Base-by-base conservation (phyloP, 1,284 basidiomycete species). In the Pyrrhoderma lamaoense region DNA sequence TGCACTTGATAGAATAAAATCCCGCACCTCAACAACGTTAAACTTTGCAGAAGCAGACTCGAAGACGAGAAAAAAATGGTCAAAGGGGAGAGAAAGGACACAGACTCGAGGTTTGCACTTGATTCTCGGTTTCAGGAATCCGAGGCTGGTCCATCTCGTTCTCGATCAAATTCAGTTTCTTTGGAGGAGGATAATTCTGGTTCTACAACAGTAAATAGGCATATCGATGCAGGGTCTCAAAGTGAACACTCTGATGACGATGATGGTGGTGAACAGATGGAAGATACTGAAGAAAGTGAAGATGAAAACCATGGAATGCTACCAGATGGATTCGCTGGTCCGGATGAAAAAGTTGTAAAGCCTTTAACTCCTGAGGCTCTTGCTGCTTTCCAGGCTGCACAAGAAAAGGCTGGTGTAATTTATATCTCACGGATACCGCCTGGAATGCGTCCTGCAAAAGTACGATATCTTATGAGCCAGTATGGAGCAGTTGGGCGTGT, bases 401-500 rank as follows among this genome's bases (percentile, higher is more conserved):
- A 85, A 60, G 79, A 83, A 38, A 74, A 74, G 25, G 77, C 89
- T 36, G 95, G 92, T 0, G 84, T 99, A 54, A 71, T 99, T 44
- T 99, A 98, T 68, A 92, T 99, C 50, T 96, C 93, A 14, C 79
- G 95, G 37, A 88, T 99, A 61, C 96, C 96, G 1, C 95, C 94
- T n/a, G 96, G 94, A 0, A 99, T 99, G 96, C 91, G 89, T 21
- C 94, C 95, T 21, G 79, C 90, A 23, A 99, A 99, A 69, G 91
- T 99, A 37, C 85, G 93, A 53, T 93, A 99, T 70, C 73, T 97
- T 39, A 87, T 94, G 85, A 83, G 79, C 57, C 76, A 77, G 31
- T 84, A 91, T 64, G 92, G 91, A 3, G 88, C 90, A 52, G 72
- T 93, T 2, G 89, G 89, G 1, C 75, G 87, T 49, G 85, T 93